A percentile compares a stretch with the other conserved stretches of the same genome.
phyloP scores from a whole-genome alignment of 2,329 filamentous ascomycete genomes.

The Fusarium azukiicola region DNA sequence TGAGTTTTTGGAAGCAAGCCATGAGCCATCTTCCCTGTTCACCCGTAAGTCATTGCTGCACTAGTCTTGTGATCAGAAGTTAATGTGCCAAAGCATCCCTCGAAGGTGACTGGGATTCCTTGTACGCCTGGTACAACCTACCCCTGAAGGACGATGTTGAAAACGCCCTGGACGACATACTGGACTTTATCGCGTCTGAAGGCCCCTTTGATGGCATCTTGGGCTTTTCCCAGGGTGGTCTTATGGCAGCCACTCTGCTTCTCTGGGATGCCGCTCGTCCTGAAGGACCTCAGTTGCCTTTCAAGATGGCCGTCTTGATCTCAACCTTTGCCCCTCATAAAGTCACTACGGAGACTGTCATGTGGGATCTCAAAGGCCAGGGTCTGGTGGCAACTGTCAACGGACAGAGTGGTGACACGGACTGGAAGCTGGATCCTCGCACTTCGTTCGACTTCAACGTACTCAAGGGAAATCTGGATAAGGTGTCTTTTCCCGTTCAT shows the following conservation, averaged over 20 bases:
- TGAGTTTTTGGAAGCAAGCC: background rate
- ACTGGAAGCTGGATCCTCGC: background rate
- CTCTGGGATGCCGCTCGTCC: background rate
- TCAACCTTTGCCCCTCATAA: background rate
- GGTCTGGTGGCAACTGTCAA: background rate
- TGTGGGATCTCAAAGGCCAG: background rate
- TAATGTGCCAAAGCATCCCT: background rate
- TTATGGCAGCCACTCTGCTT: background rate
- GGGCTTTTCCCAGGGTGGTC: background rate
- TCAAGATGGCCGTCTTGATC: constrained; percentile 3
- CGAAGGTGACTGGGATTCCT: background rate
- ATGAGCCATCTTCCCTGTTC: background rate
- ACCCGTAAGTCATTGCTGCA: background rate
- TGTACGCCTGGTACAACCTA: background rate
- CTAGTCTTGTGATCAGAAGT: background rate
- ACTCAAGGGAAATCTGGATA: background rate
- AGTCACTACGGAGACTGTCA: background rate
- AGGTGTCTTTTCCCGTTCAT: background rate
- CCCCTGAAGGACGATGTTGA: background rate
- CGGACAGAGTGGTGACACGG: background rate
- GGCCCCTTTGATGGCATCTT: background rate
- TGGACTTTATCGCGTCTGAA: background rate
- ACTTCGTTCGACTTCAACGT: background rate
- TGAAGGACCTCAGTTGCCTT: background rate
- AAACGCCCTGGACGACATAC: background rate